phyloP scores from a whole-genome alignment of 306 rosid genomes.

The Ammopiptanthus mongolicus region DNA sequence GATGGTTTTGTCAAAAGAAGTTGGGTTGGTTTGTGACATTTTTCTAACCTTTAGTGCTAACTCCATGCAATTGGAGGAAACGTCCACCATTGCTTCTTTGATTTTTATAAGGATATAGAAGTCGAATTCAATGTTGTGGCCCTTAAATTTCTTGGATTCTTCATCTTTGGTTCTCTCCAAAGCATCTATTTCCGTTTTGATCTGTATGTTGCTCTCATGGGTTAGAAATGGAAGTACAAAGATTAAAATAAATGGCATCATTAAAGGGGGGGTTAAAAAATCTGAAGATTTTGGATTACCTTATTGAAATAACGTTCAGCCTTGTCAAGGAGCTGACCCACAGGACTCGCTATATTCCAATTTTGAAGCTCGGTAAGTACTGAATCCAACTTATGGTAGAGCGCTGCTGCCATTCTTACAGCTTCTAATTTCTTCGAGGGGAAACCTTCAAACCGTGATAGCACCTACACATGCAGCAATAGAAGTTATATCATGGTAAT shows the following conservation, averaged over 20 bases:
- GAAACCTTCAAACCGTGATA: slow-evolving; percentile 67
- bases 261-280: neutral
- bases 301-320: slow-evolving; percentile 56
- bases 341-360: slow-evolving; percentile 52
- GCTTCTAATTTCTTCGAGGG: slow-evolving; percentile 66
- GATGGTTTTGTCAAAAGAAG: neutral
- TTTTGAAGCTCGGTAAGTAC: slow-evolving; percentile 45
- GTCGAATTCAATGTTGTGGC: slow-evolving; percentile 61
- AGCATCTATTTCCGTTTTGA: slow-evolving; percentile 57
- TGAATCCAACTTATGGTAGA: slow-evolving; percentile 41
- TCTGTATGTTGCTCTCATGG: slow-evolving; percentile 23
- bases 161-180: slow-evolving; percentile 63
- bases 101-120: slow-evolving; percentile 52
- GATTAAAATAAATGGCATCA: neutral
- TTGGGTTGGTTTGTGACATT: neutral
- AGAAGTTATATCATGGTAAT: neutral
- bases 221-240: neutral
- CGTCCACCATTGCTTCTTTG: slow-evolving; percentile 71
- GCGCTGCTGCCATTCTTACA: slow-evolving; percentile 49
- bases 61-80: slow-evolving; percentile 77
- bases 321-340: slow-evolving; percentile 43
- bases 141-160: slow-evolving; percentile 51
- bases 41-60: slow-evolving; percentile 48
- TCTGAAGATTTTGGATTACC: slow-evolving; percentile 26
- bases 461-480: slow-evolving; percentile 36